Evolutionary conservation across 2,329 filamentous ascomycete genomes (phyloP), one percentile per base, ranked within the genome.

Genomic region (Triangularia verruculosa): DNA sequence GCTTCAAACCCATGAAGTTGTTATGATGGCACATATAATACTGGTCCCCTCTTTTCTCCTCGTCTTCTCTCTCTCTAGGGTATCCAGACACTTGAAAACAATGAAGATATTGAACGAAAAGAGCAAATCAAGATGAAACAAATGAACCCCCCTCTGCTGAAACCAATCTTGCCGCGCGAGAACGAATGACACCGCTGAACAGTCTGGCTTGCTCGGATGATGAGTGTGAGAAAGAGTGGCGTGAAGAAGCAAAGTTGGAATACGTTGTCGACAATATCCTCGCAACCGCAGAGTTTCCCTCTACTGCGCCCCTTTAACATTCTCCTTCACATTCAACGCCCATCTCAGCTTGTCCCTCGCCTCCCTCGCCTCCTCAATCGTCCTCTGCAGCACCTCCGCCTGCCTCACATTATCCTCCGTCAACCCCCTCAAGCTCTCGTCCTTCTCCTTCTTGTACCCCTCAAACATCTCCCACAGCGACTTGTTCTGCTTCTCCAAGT

Each of bases 341-440:
- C 90, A 93, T 71, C 80, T 85, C 75, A 93, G 81, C 78, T 91
- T 86, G 66, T 86, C 81, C 58, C 90, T 78, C n/a, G 85, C 83
- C 69, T 84, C 79, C 68, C 81, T 80, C 52, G 87, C 78, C 71
- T 88, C 85, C 39, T 81, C 75, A n/a, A 89, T 76, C 25, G 86
- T 78, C 62, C 75, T 75, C 66, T 86, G 80, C 69, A 90, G 88
- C 39, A 9, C 39, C 71, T 89, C 83, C 25, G 81, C 77, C 72
- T 91, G 89, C 66, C 86, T 81, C 65, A 77, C 76, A 27, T 75
- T 79, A 4, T 86, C 87, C 61, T 82, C 80, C 15, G 77, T 75
- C 70, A 92, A 87, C 13, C 80, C 77, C 32, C 78, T 79, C 59
- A 92, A 78, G 47, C 81, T 79, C n/a, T 82, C 78, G 65, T 89